Conservation (phyloP, 2,329 filamentous ascomycete genomes). For the Amauroascus niger region DNA sequence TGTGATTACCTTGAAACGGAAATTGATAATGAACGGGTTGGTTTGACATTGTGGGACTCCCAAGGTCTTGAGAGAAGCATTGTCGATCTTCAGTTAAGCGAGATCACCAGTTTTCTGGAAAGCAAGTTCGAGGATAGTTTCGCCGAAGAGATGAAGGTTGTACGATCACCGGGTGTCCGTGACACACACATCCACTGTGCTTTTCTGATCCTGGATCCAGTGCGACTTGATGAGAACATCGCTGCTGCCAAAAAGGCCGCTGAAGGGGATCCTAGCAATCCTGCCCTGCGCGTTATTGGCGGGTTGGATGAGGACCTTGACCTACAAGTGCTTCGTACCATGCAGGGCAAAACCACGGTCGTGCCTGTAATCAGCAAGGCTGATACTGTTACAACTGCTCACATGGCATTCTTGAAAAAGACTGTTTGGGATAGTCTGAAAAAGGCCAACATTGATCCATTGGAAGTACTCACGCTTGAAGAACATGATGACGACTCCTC, state of each 20-base stretch:
- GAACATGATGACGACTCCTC: constrained; percentile 55
- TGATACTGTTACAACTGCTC: constrained; percentile 87
- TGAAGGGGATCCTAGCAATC: constrained; percentile 43
- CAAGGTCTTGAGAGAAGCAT: constrained; percentile 90
- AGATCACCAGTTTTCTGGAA: constrained; percentile 86
- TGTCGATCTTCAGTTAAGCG: constrained; percentile 84
- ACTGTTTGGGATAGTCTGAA: constrained; percentile 83
- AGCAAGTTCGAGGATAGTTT: constrained; percentile 99
- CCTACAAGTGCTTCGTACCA: constrained; percentile 73
- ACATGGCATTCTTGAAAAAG: constrained; percentile 88
- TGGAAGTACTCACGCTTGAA: constrained; percentile 76
- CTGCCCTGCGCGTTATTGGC: constrained; percentile 43
- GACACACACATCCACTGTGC: constrained; percentile 97
- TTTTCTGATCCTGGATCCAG: constrained; percentile 82
- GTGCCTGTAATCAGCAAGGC: constrained; percentile 94
- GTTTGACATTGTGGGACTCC: constrained; percentile 93
- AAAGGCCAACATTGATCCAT: constrained; percentile 72
- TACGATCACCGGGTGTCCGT: constrained; percentile 81
- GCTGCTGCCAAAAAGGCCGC: constrained; percentile 53
- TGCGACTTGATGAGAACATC: constrained; percentile 73
- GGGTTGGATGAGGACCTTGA: constrained; percentile 82
- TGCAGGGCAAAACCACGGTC: constrained; percentile 89
- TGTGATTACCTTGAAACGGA: constrained; percentile 90
- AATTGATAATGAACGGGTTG: constrained; percentile 82
- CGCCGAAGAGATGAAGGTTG: constrained; percentile 92